Base-by-base conservation (phyloP, 148 eudicot species). In the Rhododendron ferrugineum region DNA sequence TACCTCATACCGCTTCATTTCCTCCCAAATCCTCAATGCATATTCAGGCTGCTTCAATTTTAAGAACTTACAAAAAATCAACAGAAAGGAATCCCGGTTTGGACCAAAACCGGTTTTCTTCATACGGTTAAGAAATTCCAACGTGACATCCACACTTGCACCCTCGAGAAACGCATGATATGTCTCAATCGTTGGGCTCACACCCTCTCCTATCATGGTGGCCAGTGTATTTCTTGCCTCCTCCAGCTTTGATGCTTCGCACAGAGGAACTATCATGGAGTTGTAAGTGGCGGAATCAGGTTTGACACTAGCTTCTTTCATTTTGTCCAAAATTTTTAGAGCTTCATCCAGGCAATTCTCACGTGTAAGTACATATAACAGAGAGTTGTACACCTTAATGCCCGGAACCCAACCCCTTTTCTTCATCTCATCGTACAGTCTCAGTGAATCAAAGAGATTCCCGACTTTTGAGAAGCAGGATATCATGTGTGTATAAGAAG, bases 371-470 rank as follows among this genome's bases (percentile, higher is more conserved):
- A 93, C 92, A 85, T 91, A 92, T n/a, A 94, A 84, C 86, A 96
- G 83, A 2, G 97, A 95, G 90, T 96, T 93, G 85, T 92, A 96
- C 56, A 96, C 99, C 54, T 88, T 90, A 50, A 89, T 58, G 54
- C 93, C 91, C 1, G 97, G 99, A 81, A 60, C 47, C 92, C 93
- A 94, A 42, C 90, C 96, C 86, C 91, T 88, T 86, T 91, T 95
- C 90, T 96, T 94, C 98, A 96, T 96, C 88, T 95, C 94, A 89
- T 95, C 98, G 68, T 90, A 96, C 80, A 96, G 87, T 85, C 98
- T 96, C 2, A 96, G 87, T 6, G 97, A 95, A 83, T 96, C 98
- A 87, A 91, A 95, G 47, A 96, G 95, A 87, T 94, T 94, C 64
- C 93, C 89, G 11, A 85, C 93, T 62, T 85, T 92, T 13, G 98